Evolutionary conservation across 106 monocot genomes (phyloP).

Genomic region (Allium sativum): DNA sequence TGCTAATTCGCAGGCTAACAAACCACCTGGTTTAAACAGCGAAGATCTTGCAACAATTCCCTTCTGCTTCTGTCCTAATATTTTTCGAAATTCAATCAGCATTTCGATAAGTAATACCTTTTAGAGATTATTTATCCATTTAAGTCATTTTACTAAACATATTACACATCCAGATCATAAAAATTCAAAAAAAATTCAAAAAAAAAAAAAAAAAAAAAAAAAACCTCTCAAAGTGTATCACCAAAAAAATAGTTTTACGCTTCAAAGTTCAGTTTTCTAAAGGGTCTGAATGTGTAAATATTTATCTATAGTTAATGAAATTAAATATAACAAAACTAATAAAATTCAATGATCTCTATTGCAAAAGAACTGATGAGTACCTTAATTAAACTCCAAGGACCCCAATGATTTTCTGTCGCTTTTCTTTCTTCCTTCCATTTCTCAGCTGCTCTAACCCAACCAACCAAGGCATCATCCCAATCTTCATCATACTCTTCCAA

Average conservation of each 20-base stretch:
- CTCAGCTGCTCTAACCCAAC: constrained; percentile 55
- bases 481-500: constrained; percentile 37
- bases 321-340: no score
- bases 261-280: no score
- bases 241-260: no score
- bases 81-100: constrained; percentile 51
- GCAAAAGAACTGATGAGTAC: constrained; percentile 21
- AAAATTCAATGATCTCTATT: no score
- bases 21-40: constrained; percentile 73
- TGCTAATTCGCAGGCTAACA: constrained; percentile 67
- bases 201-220: no score
- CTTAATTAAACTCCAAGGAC: constrained; percentile 63
- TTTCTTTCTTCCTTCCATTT: constrained; percentile 36
- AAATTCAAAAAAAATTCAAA: no score
- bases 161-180: no score
- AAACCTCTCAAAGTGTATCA: no score
- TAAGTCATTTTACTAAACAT: no score
- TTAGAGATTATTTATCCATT: no score
- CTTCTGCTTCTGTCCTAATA: constrained; percentile 88
- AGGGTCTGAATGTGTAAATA: no score
- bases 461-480: constrained; percentile 78
- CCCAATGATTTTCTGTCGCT: constrained; percentile 40
- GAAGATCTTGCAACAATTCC: constrained; percentile 69
- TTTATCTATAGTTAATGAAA: no score
- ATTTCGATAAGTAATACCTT: constrained; percentile 11